Evolutionary conservation across 83 land plant species (phyloP).

Genomic region (Thuja plicata): DNA sequence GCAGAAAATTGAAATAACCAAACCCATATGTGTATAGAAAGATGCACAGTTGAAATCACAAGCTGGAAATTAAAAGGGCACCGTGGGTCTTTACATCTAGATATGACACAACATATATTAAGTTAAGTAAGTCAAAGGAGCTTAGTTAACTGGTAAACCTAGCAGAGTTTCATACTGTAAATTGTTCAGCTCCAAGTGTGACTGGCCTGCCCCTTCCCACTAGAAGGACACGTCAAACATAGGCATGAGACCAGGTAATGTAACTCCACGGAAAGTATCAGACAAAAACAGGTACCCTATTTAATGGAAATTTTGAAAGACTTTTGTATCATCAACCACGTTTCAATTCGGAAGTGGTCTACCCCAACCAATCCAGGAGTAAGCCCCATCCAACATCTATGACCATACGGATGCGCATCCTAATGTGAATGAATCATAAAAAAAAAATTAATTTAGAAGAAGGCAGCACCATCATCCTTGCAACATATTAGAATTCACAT

Average conservation of each 20-base stretch:
- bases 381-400: neutral
- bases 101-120: neutral
- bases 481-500: no score
- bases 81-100: neutral
- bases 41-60: neutral
- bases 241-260: neutral
- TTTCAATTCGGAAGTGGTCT: neutral
- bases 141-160: neutral
- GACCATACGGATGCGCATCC: neutral
- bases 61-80: neutral
- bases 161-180: neutral
- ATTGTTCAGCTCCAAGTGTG: neutral
- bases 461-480: no score
- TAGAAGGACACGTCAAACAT: neutral
- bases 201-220: neutral
- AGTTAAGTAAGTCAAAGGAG: neutral
- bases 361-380: neutral
- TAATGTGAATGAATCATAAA: no score
- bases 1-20: neutral
- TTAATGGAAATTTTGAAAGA: neutral
- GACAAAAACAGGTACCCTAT: neutral
- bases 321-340: neutral
- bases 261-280: neutral
- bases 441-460: no score
- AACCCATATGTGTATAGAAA: neutral